phyloP scores from a whole-genome alignment of 192 early-diverging fungal genomes.

The Gigaspora rosea region DNA sequence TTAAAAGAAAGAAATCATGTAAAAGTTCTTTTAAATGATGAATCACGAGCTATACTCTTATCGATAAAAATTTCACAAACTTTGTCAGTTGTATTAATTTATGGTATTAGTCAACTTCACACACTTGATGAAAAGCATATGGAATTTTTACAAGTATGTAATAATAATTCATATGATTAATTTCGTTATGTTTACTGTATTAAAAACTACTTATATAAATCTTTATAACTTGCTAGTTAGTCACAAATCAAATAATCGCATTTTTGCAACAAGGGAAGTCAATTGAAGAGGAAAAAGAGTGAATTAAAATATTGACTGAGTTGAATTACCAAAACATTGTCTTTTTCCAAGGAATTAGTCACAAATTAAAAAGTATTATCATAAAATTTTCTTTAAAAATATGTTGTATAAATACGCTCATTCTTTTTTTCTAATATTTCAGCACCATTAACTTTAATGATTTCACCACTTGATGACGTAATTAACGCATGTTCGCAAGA shows the following conservation, averaged over 20 bases:
- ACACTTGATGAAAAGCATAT: constrained; percentile 7
- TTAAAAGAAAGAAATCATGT: neutral
- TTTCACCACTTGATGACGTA: constrained; percentile 54
- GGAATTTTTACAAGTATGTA: constrained; percentile 37
- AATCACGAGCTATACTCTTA: constrained; percentile 3
- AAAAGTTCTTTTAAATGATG: neutral
- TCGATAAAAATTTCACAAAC: neutral
- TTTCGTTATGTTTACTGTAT: neutral
- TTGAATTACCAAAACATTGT: constrained; percentile 45
- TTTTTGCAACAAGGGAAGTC: constrained; percentile 39
- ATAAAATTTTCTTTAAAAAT: neutral
- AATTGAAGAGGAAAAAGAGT: constrained; percentile 42
- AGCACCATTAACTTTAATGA: constrained; percentile 59
- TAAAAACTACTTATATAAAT: no score
- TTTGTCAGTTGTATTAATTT: constrained; percentile 9
- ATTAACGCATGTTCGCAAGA: constrained; percentile 34
- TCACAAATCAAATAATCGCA: constrained; percentile 38
- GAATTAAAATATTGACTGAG: constrained; percentile 37
- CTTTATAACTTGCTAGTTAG: constrained; percentile 12
- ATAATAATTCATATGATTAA: neutral
- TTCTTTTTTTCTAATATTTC: neutral
- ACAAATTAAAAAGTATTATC: constrained; percentile 34
- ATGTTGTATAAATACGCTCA: neutral
- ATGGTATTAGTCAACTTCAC: neutral
- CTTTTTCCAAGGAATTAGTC: constrained; percentile 48